Evolutionary conservation across 768 basidiomycete species (phyloP), one percentile per base, ranked within the genome.

Genomic region (Gelatoporia subvermispora): DNA sequence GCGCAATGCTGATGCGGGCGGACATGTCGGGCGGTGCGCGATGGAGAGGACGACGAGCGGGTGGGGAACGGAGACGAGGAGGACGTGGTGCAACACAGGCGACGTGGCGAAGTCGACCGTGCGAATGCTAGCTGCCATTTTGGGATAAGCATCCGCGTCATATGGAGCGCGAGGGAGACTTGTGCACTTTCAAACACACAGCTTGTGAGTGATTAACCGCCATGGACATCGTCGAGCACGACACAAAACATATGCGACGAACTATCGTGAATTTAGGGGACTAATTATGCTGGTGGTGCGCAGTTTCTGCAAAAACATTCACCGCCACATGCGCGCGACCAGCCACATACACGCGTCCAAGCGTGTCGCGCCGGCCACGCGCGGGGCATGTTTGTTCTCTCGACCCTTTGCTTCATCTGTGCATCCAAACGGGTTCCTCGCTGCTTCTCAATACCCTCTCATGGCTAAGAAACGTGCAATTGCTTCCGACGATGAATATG

Each of bases 1-100:
- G 88, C 54, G 79, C 82, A 53, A 91, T 87, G 69, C 70, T 85
- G 66, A 91, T 90, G 67, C 88, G 83, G 59, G 87, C 86, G 60
- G 86, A 77, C 87, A 90, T 90, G 63, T 41, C 53, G 60, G 39
- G 56, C 41, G 38, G 48, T 53, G 57, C 42, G 53, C 47, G 57
- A 49, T 39, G 42, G 48, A 49, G 3, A 8, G 28, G 43, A 5
- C 43, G 16, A 21, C 11, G 44, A 45, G 31, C 43, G 35, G 45
- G 43, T 31, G 28, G 13, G 28, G 28, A 13, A 13, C 28, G 28
- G 28, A 47, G 48, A 39, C 34, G 46, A 47, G 42, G 43, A 40
- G 28, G 49, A 45, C 49, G 56, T 45, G 51, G 39, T 48, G 24
- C 44, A 37, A 16, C 49, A 48, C 49, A 41, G 59, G 51, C 56